Conservation (phyloP, 192 early-diverging fungal species). For the Phycomyces blakesleeanus region DNA sequence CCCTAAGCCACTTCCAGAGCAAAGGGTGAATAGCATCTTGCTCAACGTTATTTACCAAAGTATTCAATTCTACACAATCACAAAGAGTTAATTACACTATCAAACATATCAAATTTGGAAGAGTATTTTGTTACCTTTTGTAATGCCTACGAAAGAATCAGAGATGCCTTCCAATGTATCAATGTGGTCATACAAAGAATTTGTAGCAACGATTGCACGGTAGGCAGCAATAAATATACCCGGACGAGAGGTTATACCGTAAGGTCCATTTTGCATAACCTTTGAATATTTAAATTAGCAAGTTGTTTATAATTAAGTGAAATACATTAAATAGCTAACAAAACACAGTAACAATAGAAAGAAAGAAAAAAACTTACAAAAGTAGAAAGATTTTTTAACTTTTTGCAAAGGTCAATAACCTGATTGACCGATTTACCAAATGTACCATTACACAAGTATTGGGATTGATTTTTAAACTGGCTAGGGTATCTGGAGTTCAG, state of each 20-base stretch:
- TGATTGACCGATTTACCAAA: neutral
- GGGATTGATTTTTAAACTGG: neutral
- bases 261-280: conserved; percentile 21
- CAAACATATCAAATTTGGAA: neutral
- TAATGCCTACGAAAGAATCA: neutral
- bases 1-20: conserved; percentile 11
- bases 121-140: neutral
- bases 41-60: neutral
- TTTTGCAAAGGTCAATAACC: neutral
- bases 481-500: neutral
- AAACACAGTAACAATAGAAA: no score
- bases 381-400: neutral
- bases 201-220: neutral
- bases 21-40: conserved; percentile 16
- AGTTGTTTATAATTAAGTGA: neutral
- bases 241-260: conserved; percentile 19
- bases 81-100: neutral
- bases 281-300: neutral
- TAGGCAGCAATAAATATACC: conserved; percentile 15
- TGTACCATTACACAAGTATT: neutral
- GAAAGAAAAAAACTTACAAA: conserved; percentile 1
- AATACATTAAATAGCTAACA: no score
- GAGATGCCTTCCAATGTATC: neutral
- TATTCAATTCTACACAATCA: conserved; percentile 6
- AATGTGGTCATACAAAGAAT: conserved; percentile 3